Base-by-base conservation (phyloP, 139 green algal species). In the Desmodesmus armatus region DNA sequence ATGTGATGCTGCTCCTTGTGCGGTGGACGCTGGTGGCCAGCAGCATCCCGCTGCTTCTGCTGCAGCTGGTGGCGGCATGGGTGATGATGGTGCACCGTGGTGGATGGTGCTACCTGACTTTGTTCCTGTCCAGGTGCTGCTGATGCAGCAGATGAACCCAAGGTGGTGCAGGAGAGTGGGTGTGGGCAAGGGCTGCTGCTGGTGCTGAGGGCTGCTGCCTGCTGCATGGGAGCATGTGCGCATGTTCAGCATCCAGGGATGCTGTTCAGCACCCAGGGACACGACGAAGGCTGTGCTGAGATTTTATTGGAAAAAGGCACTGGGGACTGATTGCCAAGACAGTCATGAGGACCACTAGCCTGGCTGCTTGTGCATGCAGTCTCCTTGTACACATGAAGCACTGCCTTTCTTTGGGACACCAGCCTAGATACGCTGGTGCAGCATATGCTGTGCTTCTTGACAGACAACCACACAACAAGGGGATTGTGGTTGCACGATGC, bases 91-190 rank as follows among this genome's bases (percentile, higher is more conserved):
- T 17, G 5, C 27, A 35, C 80, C 80, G 1, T 86, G 80, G 80
- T 86, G 80, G 80, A 70, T 67, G 29, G 67, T 71, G 31, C 80
- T 86, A 6, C 31, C 43, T 58, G 80, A 86, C 37, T 86, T 86
- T 86, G 67, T 80, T 35, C 80, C 80, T 60, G 80, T 86, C 2
- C 67, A 86, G 49, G 80, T 86, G 80, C 67, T 86, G 47, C 47
- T 72, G 66, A 35, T 80, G 39, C 21, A 44, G n/a, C 33, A n/a
- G 53, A 35, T 78, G 1, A 76, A 84, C 62, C 78, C 78, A 2
- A 84, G 78, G 78, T 84, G 43, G n/a, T n/a, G n/a, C n/a, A 63
- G 55, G 31, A 2, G 19, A 13, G 21, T 6, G 2, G 29, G n/a
- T 25, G 17, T n/a, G 17, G 13, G 33, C 69, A 53, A 7, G 21